Conservation (phyloP, 139 green algal genomes). For the Desmodesmus armatus region DNA sequence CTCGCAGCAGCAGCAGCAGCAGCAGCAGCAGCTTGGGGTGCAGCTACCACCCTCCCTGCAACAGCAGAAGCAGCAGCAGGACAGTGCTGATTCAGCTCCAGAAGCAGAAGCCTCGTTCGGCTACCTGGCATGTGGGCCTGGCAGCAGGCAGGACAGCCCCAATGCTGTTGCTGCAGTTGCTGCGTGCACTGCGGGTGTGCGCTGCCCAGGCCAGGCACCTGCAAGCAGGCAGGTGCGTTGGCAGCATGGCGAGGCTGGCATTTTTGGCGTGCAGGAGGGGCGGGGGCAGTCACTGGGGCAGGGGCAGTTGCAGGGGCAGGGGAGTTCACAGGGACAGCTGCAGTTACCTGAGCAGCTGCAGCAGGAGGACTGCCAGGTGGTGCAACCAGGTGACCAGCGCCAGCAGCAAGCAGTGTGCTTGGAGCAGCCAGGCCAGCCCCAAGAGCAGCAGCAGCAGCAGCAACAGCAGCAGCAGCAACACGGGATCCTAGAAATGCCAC, state of each 20-base stretch:
- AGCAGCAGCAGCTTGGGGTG: neutral
- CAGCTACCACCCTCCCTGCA: neutral
- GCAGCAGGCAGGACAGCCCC: neutral
- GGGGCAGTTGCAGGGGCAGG: too few relatives aligned
- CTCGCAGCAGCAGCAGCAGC: neutral
- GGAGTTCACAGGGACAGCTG: neutral
- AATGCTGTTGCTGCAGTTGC: neutral
- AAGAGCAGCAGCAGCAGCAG: neutral
- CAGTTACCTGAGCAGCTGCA: neutral
- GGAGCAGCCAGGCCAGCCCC: slow-evolving; percentile 1
- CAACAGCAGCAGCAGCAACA: neutral
- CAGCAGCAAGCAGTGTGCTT: neutral
- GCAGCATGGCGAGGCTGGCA: too few relatives aligned
- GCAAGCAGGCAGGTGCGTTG: too few relatives aligned
- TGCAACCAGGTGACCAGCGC: neutral
- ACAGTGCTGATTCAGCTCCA: neutral
- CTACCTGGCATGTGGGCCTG: too few relatives aligned
- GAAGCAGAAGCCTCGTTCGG: too few relatives aligned
- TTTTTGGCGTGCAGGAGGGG: too few relatives aligned
- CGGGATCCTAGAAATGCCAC: neutral
- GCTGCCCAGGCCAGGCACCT: too few relatives aligned
- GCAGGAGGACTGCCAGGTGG: neutral
- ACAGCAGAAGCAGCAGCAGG: neutral
- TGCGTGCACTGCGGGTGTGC: too few relatives aligned
- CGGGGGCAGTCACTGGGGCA: too few relatives aligned